Evolutionary conservation across 257 asterid genomes (phyloP), one percentile per base, ranked within the genome.

Genomic region (Verbascum thapsus): DNA sequence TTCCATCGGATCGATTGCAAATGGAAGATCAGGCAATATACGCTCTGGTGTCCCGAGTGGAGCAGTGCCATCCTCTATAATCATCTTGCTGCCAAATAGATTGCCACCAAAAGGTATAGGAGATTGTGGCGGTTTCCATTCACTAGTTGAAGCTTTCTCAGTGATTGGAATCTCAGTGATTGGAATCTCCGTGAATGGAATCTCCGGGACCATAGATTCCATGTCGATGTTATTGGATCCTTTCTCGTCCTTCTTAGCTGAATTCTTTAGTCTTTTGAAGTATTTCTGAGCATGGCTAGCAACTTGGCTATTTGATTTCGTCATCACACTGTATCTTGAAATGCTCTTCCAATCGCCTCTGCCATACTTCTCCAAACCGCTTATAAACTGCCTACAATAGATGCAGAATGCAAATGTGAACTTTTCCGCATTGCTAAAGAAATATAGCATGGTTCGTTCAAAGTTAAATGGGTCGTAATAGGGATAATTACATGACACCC

Each of bases 251-350:
- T 48, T 53, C 7, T n/a, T 65, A 5, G 47, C 32, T 38, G 66
- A 26, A 16, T 35, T 49, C 52, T n/a, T n/a, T n/a, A 67, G 4
- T n/a, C 74, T 32, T 10, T 61, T 73, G 72, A 51, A 72, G 62
- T 53, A 73, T 20, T 67, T 73, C 43, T 73, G 78, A 38, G 78
- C 78, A 61, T 73, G 74, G 70, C 78, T 67, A 0, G 70, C 74
- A 7, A 73, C 74, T 45, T 73, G 78, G 56, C 67, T 73, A 19
- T 67, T 73, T 2, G 74, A 20, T 67, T 62, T 67, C 2, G 58
- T 67, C 18, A 6, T 49, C 43, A 73, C 78, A 6, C 51, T 17
- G 13, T 37, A 38, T 17, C 58, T 23, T 10, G 74, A 50, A n/a
- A 73, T 73, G 70, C 42, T 67, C 66, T 61, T 73, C 78, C 78